Conservation (phyloP, 1,284 basidiomycete species). For the Leccinum variabile region DNA sequence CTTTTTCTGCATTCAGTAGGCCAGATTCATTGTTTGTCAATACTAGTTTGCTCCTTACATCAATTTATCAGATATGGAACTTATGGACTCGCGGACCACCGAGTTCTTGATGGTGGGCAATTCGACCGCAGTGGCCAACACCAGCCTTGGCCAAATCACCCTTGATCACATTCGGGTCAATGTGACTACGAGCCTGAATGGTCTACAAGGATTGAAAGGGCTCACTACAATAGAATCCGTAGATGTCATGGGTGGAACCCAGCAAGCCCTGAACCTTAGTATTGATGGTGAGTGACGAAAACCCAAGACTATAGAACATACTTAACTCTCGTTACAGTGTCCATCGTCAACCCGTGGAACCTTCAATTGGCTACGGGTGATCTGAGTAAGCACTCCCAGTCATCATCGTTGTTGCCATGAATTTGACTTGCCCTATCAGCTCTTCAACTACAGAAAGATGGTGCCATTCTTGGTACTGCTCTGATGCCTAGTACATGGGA, state of each 20-base stretch:
- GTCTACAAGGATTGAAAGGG: slow-evolving; percentile 62
- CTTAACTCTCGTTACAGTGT: slow-evolving; percentile 38
- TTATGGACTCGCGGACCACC: slow-evolving; percentile 47
- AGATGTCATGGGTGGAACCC: slow-evolving; percentile 70
- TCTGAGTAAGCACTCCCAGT: slow-evolving; percentile 44
- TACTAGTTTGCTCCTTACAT: slow-evolving; percentile 2
- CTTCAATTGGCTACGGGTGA: slow-evolving; percentile 63
- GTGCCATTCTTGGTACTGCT: slow-evolving; percentile 55
- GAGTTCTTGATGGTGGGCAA: slow-evolving; percentile 64
- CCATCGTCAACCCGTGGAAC: slow-evolving; percentile 74
- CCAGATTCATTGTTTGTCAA: not conserved
- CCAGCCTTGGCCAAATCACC: slow-evolving; percentile 66
- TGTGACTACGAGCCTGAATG: slow-evolving; percentile 65
- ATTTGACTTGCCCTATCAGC: slow-evolving; percentile 31
- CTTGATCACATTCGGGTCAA: slow-evolving; percentile 77
- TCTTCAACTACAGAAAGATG: slow-evolving; percentile 57
- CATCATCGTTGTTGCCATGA: not conserved
- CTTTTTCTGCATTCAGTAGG: slow-evolving; percentile 62
- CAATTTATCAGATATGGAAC: slow-evolving; percentile 45
- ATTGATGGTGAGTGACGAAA: slow-evolving; percentile 48
- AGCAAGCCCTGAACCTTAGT: slow-evolving; percentile 58
- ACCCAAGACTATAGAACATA: not conserved
- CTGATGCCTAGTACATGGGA: slow-evolving; percentile 58
- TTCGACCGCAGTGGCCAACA: slow-evolving; percentile 64
- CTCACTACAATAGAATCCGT: slow-evolving; percentile 61